phyloP scores from a whole-genome alignment of 768 basidiomycete species.

The Mycena sanguinolenta region DNA sequence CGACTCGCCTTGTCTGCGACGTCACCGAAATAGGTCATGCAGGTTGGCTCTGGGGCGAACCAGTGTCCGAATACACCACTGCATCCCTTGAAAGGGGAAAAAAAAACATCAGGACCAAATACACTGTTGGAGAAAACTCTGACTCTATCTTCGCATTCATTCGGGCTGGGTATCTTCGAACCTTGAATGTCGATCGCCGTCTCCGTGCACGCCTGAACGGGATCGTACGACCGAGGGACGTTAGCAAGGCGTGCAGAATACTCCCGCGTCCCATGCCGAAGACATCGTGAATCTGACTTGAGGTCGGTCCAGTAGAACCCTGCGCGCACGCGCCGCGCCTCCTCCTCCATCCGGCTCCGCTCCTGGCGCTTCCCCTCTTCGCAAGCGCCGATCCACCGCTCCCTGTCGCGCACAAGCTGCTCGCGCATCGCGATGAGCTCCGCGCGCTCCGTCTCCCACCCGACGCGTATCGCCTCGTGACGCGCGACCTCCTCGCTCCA shows the following conservation, averaged over 20 bases:
- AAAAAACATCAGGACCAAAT: neutral
- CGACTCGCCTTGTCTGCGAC: conserved; percentile 46
- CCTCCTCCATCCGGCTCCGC: conserved; percentile 34
- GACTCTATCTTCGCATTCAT: conserved; percentile 30
- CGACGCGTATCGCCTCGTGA: conserved; percentile 12
- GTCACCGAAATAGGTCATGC: conserved; percentile 39
- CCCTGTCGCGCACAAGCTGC: conserved; percentile 16
- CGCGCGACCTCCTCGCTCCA: neutral
- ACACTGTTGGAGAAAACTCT: neutral
- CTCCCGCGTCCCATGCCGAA: conserved; percentile 43
- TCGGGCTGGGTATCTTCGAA: neutral
- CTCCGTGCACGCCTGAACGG: conserved; percentile 24
- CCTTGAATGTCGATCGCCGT: conserved; percentile 38
- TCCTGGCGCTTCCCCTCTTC: conserved; percentile 26
- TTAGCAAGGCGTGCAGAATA: conserved; percentile 48
- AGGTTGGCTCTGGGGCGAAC: conserved; percentile 46
- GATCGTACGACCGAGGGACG: conserved; percentile 40
- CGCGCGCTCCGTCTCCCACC: conserved; percentile 14
- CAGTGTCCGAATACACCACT: conserved; percentile 42
- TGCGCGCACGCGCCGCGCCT: conserved; percentile 41
- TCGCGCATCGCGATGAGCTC: conserved; percentile 10
- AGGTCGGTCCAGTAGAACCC: conserved; percentile 34
- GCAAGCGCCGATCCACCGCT: no score
- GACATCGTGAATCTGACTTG: conserved; percentile 40
- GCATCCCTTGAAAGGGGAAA: conserved; percentile 28